These are phyloP conservation scores for Podaxis sp. DNA, from an alignment of 768 basidiomycete genomes.

Conservation along the genomic window DNA sequence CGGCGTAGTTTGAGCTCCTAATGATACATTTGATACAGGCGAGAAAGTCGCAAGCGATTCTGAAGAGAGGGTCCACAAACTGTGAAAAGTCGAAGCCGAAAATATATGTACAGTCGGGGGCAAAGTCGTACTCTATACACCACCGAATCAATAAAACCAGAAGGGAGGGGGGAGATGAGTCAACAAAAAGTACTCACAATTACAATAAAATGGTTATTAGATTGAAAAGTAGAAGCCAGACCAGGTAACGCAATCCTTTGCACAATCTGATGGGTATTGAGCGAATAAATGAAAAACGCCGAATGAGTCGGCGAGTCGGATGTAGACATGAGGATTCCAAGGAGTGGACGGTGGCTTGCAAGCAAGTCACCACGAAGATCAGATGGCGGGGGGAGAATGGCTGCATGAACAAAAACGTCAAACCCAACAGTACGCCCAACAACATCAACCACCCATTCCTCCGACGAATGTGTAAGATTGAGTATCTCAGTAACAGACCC, in stretches of 20 bases:
- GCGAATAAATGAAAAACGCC: conserved; percentile 26
- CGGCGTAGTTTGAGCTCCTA: conserved; percentile 5
- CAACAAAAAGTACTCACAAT: conserved; percentile 40
- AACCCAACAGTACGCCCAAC: not conserved
- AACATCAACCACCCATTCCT: conserved; percentile 12
- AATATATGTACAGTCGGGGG: conserved; percentile 54
- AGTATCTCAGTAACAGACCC: conserved; percentile 42
- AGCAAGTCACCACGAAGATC: not conserved
- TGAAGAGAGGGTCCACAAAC: conserved; percentile 45
- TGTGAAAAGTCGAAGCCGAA: conserved; percentile 48
- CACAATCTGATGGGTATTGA: conserved; percentile 40
- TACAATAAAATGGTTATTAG: conserved; percentile 46
- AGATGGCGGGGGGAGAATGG: conserved; percentile 30
- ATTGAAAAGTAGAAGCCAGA: conserved; percentile 36
- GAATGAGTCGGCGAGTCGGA: conserved; percentile 12
- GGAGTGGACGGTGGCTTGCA: conserved; percentile 3
- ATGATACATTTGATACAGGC: conserved; percentile 24
- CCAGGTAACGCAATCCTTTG: conserved; percentile 42
- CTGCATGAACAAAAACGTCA: conserved; percentile 28
- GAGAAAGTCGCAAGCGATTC: conserved; percentile 42
- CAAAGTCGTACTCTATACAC: conserved; percentile 54
- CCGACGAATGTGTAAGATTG: conserved; percentile 31
- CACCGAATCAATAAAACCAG: conserved; percentile 1
- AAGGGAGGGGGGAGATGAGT: not conserved
- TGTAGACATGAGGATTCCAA: conserved; percentile 15